These are phyloP conservation scores for Apiotrichum montevideense DNA, from an alignment of 1,284 basidiomycete genomes.

Conservation along the genomic window DNA sequence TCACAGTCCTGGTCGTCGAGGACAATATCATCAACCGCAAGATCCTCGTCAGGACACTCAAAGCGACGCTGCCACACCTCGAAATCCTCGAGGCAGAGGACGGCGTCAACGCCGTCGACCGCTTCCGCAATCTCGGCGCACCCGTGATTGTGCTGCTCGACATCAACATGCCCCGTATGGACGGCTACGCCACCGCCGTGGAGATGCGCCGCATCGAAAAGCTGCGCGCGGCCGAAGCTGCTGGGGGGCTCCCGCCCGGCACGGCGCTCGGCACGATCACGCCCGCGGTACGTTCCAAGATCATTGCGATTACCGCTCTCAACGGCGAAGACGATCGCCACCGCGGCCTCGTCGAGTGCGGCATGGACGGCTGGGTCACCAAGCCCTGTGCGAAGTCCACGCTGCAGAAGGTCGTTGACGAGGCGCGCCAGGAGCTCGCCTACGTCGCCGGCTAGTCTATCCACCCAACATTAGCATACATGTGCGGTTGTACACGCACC, in stretches of 20 bases:
- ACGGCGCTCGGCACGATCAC: neutral
- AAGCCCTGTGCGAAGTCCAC: slow-evolving; percentile 37
- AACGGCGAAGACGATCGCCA: slow-evolving; percentile 35
- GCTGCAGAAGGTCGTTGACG: slow-evolving; percentile 28
- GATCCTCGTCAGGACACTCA: slow-evolving; percentile 41
- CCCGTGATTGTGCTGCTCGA: slow-evolving; percentile 38
- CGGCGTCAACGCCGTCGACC: slow-evolving; percentile 37
- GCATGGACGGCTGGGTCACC: slow-evolving; percentile 39
- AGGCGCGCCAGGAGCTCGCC: slow-evolving; percentile 15
- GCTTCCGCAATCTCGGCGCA: slow-evolving; percentile 26
- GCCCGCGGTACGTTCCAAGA: slow-evolving; percentile 21
- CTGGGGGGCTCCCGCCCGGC: neutral
- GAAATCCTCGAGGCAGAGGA: slow-evolving; percentile 39
- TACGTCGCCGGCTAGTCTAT: no score
- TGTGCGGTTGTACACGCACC: neutral
- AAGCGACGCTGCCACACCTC: slow-evolving; percentile 21
- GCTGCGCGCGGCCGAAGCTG: neutral
- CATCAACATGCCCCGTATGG: slow-evolving; percentile 46
- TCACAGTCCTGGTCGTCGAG: slow-evolving; percentile 42
- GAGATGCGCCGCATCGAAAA: slow-evolving; percentile 38
- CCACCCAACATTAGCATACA: no score
- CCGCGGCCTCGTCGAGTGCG: slow-evolving; percentile 38
- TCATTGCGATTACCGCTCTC: slow-evolving; percentile 46
- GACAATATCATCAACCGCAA: slow-evolving; percentile 45
- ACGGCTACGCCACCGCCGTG: slow-evolving; percentile 38